These are phyloP conservation scores for Leptographium wingfieldii DNA, from an alignment of 2,329 filamentous ascomycete genomes.

Conservation along the genomic window DNA sequence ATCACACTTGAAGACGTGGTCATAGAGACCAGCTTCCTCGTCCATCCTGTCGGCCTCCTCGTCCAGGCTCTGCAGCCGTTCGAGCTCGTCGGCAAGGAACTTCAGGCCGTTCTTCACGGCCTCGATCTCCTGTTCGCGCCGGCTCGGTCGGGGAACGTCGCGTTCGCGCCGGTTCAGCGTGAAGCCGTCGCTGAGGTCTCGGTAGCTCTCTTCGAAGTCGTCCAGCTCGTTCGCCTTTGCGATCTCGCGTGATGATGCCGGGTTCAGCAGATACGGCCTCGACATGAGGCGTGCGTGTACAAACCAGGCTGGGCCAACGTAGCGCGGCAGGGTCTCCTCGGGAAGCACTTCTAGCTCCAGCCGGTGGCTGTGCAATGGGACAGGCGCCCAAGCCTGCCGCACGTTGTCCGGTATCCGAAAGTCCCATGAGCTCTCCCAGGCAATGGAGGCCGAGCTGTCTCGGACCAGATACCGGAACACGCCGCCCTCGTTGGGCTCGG, in stretches of 20 bases:
- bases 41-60: neutral
- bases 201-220: neutral
- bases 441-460: slow-evolving; percentile 5
- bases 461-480: slow-evolving; percentile 16
- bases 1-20: neutral
- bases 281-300: neutral
- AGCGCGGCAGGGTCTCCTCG: neutral
- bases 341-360: neutral
- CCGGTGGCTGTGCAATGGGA: neutral
- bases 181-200: neutral
- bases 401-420: slow-evolving; percentile 3
- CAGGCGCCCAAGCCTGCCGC: slow-evolving; percentile 6
- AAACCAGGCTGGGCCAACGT: neutral
- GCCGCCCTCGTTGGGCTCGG: slow-evolving; percentile 13
- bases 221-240: neutral
- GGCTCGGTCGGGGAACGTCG: neutral
- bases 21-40: neutral
- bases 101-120: neutral
- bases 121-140: neutral
- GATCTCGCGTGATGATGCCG: neutral
- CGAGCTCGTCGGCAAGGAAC: neutral
- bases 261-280: neutral
- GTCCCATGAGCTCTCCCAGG: slow-evolving; percentile 12
- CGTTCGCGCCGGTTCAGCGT: neutral
- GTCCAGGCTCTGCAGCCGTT: neutral